A percentile compares a stretch with the other conserved stretches of the same genome.
phyloP scores from a whole-genome alignment of 106 monocot species.

The Dendrobium catenatum region DNA sequence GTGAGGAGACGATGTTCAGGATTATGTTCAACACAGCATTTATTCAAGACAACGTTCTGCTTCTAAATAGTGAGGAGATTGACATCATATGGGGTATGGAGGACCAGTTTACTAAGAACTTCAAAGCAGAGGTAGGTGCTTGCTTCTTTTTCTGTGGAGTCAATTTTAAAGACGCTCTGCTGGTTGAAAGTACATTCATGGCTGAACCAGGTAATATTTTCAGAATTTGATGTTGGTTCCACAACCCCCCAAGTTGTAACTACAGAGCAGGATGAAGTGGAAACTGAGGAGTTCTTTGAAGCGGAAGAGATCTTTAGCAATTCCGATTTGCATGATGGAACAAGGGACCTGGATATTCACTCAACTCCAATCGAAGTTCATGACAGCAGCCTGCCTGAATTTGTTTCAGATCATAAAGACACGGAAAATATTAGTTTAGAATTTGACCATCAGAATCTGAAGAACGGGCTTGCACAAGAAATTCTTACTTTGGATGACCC shows the following conservation, averaged over 20 bases:
- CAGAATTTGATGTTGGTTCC: slow-evolving; percentile 57
- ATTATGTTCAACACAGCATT: slow-evolving; percentile 95
- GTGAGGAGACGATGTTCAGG: slow-evolving; percentile 65
- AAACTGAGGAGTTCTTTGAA: slow-evolving; percentile 91
- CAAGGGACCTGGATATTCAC: slow-evolving; percentile 31
- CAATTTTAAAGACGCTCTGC: slow-evolving; percentile 13
- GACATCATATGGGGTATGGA: slow-evolving; percentile 60
- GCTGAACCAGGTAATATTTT: slow-evolving; percentile 97
- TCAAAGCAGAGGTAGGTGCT: slow-evolving; percentile 84
- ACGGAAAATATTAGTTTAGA: slow-evolving; percentile 23
- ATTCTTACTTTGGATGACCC: slow-evolving; percentile 10
- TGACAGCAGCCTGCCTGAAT: slow-evolving; percentile 20
- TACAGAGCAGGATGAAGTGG: slow-evolving; percentile 39
- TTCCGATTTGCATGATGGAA: slow-evolving; percentile 57
- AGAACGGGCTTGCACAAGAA: not conserved
- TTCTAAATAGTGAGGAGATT: slow-evolving; percentile 57
- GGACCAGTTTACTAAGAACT: slow-evolving; percentile 59
- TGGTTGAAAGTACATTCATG: slow-evolving; percentile 42
- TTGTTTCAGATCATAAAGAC: slow-evolving; percentile 20
- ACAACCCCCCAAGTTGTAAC: slow-evolving; percentile 14
- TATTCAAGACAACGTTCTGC: slow-evolving; percentile 52
- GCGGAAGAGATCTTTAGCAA: slow-evolving; percentile 90
- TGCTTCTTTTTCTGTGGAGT: slow-evolving; percentile 12
- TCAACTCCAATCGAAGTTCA: slow-evolving; percentile 7
- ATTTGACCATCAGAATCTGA: not conserved